Conservation (phyloP, 2,329 filamentous ascomycete species). For the Aspergillus udagawae region DNA sequence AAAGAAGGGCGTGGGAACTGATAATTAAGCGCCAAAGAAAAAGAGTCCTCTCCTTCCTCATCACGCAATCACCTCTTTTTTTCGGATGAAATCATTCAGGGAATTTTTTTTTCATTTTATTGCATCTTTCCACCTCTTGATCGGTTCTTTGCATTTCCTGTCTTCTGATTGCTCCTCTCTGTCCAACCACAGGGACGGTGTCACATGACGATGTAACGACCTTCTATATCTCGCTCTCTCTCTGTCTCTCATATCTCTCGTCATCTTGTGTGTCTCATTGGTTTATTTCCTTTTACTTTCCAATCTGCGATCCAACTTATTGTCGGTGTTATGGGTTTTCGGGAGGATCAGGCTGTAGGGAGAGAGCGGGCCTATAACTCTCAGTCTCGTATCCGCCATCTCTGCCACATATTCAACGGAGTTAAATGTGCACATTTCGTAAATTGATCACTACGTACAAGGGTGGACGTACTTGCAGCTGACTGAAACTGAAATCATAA, state of each 20-base stretch:
- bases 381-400: not conserved
- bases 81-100: not conserved
- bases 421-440: not conserved
- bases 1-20: slow-evolving; percentile 37
- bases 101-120: slow-evolving; percentile 5
- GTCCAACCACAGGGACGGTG: slow-evolving; percentile 8
- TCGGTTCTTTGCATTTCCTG: slow-evolving; percentile 7
- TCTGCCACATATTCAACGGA: not conserved
- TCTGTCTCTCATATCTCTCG: not conserved
- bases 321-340: not conserved
- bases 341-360: not conserved
- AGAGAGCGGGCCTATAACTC: not conserved
- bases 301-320: not conserved
- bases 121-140: slow-evolving; percentile 7
- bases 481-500: no score
- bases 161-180: slow-evolving; percentile 3
- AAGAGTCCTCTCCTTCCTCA: not conserved
- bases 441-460: not conserved
- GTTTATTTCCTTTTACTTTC: not conserved
- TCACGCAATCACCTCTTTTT: slow-evolving; percentile 1
- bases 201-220: slow-evolving; percentile 32
- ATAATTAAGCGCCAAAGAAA: slow-evolving; percentile 19
- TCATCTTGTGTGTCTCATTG: not conserved
- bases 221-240: slow-evolving; percentile 20
- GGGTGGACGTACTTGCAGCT: not conserved